Conservation (phyloP, 805 yeast species). For the Wickerhamomyces pijperi region DNA sequence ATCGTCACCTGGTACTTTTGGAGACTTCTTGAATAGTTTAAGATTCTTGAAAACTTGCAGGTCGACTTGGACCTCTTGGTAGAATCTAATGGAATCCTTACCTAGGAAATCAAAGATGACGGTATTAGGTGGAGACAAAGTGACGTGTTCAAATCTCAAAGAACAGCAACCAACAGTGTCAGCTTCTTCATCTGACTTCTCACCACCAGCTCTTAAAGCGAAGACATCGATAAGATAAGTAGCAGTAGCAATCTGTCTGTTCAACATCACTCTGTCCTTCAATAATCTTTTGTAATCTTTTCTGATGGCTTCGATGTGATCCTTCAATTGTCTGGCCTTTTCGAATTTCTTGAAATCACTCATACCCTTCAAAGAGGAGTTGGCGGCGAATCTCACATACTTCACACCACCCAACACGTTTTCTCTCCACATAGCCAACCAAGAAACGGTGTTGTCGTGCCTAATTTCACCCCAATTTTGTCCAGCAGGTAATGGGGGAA, state of each 20-base stretch:
- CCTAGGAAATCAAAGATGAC: constrained; percentile 90
- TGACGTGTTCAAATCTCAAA: constrained; percentile 78
- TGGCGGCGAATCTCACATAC: constrained; percentile 86
- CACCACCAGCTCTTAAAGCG: constrained; percentile 97
- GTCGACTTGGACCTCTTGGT: constrained; percentile 88
- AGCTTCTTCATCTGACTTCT: constrained; percentile 93
- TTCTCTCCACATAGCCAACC: constrained; percentile 98
- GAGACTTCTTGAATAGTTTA: constrained; percentile 75
- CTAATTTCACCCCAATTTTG: constrained; percentile 84
- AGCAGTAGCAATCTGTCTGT: constrained; percentile 88
- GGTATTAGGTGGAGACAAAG: constrained; percentile 72
- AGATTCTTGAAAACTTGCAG: constrained; percentile 85
- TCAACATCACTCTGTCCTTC: constrained; percentile 67
- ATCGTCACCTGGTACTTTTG: constrained; percentile 87
- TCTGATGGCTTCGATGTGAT: constrained; percentile 63
- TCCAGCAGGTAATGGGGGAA: constrained; percentile 81
- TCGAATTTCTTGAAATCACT: constrained; percentile 88
- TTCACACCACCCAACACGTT: constrained; percentile 75
- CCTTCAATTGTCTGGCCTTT: constrained; percentile 77
- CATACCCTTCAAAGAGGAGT: constrained; percentile 82
- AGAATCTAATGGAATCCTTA: constrained; percentile 86
- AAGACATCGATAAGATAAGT: constrained; percentile 85
- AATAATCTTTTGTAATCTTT: constrained; percentile 60
- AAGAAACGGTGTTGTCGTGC: constrained; percentile 83
- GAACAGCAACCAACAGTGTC: constrained; percentile 98